Base-by-base conservation (phyloP, 495 filamentous ascomycete genomes). In the Annulohypoxylon stygium region DNA sequence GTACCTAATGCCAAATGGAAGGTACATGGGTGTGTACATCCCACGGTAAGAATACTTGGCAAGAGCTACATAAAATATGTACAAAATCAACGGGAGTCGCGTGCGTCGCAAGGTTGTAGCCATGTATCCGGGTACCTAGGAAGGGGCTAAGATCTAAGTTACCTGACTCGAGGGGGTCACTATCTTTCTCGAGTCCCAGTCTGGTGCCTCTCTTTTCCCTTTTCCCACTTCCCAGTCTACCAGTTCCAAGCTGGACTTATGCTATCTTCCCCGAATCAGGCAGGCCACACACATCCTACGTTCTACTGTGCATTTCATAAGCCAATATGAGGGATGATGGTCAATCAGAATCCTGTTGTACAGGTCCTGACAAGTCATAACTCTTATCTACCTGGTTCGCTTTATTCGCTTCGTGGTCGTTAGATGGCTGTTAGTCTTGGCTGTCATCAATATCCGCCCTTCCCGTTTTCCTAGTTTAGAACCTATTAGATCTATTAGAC, bases 201-300 rank as follows among this genome's bases (percentile, higher is more conserved):
- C 53, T 60, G 30, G 30, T 30, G 30, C 30, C 30, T 30, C 30
- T 30, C 30, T 30, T 30, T 30, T 30, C 30, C 30, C 30, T 30
- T 4, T 30, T 30, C 30, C 30, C 30, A 30, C 30, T 30, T 30
- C 30, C 30, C 30, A 30, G 30, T 30, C 20, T 30, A 3, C 30
- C 3, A 30, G 30, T 30, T 30, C 30, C 30, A 30, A 30, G 30
- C 30, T 30, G 30, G 30, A 6, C 5, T 30, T 30, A 30, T 30
- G 30, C 51, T 66, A 51, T 74, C 65, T 73, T 50, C 62, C 72
- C 67, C 67, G 58, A 75, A 75, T 75, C 67, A 71, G 72, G 72
- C 51, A 75, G 72, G 72, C 62, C 67, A 30, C 30, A 30, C 39
- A n/a, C 3, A 4, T 11, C 12, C 12, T 14, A 43, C 14, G 14